Base-by-base conservation (phyloP, 495 filamentous ascomycete genomes). In the Emericellopsis terricola region DNA sequence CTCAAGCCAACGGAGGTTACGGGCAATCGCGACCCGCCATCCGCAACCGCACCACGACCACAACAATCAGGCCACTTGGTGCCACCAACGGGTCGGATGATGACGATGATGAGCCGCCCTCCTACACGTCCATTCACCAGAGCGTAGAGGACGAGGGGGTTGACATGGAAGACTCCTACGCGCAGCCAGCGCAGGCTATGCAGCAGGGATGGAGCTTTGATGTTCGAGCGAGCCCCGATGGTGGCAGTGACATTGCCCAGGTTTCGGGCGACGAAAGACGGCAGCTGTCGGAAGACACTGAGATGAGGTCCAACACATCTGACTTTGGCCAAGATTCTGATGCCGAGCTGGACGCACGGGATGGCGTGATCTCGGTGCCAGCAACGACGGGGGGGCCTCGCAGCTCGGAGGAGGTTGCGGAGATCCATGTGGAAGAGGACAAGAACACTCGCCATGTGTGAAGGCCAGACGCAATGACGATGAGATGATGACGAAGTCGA, bases 131-230 rank as follows among this genome's bases (percentile, higher is more conserved):
- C n/a, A n/a, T n/a, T n/a, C 14, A 28, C 19, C 36, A 20, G 20
- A 54, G 50, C 47, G 54, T 56, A 23, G 59, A 62, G 34, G 58
- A 50, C n/a, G 58, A 64, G 39, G 50, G 40, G 19, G 49, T 57
- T 11, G 50, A 51, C 28, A 40, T 62, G 38, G 39, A 43, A 3
- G 41, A 45, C 8, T 40, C 37, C 21, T 38, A 48, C 15, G n/a
- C n/a, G n/a, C 29, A 6, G 8, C 7, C 23, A 6, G 11, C 6
- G 6, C 6, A 26, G 6, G 6, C 23, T 31, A 11, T 26, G 6
- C 6, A 11, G 6, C 23, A 26, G 23, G 23, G 6, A 26, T 26
- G 23, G 23, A 26, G 23, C 23, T 26, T 26, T 11, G 23, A 26
- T 11, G 11, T 26, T 11, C 6, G 6, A 6, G 11, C 6, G 6